phyloP scores from a whole-genome alignment of 2,329 filamentous ascomycete genomes.

The Stromatinia cepivora region DNA sequence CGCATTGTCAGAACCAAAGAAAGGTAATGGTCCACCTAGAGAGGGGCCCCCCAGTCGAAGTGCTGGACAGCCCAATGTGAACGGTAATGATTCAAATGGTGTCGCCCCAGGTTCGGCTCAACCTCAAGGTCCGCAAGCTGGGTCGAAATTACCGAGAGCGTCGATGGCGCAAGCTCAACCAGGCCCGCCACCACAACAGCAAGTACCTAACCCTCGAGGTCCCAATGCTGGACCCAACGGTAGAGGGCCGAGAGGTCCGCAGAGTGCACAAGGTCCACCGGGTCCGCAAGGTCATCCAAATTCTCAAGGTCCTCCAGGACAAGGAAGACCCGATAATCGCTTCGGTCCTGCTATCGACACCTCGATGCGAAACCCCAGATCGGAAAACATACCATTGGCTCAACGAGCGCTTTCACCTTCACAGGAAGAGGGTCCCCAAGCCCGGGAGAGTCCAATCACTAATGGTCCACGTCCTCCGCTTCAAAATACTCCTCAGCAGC shows the following conservation, averaged over 20 bases:
- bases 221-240: slow-evolving; percentile 23
- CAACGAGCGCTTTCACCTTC: slow-evolving; percentile 40
- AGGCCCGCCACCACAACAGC: slow-evolving; percentile 64
- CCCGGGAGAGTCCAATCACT: slow-evolving; percentile 51
- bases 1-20: slow-evolving; percentile 47
- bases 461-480: slow-evolving; percentile 67
- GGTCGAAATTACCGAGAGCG: slow-evolving; percentile 60
- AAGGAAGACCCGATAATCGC: slow-evolving; percentile 35
- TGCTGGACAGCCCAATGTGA: slow-evolving; percentile 41
- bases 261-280: slow-evolving; percentile 18
- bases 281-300: slow-evolving; percentile 21
- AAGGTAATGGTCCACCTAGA: slow-evolving; percentile 45
- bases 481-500: slow-evolving; percentile 43
- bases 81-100: slow-evolving; percentile 43
- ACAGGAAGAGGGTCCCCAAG: slow-evolving; percentile 45
- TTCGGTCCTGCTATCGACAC: slow-evolving; percentile 40
- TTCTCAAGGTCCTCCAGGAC: slow-evolving; percentile 22
- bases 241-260: slow-evolving; percentile 18
- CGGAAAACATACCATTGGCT: slow-evolving; percentile 50
- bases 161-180: slow-evolving; percentile 59
- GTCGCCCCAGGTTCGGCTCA: slow-evolving; percentile 39
- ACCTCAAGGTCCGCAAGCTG: slow-evolving; percentile 43
- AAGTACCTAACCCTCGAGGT: slow-evolving; percentile 55
- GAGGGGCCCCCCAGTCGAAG: slow-evolving; percentile 47
- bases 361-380: slow-evolving; percentile 42